Conservation (phyloP, 306 rosid species). For the Sicyos baderoa region DNA sequence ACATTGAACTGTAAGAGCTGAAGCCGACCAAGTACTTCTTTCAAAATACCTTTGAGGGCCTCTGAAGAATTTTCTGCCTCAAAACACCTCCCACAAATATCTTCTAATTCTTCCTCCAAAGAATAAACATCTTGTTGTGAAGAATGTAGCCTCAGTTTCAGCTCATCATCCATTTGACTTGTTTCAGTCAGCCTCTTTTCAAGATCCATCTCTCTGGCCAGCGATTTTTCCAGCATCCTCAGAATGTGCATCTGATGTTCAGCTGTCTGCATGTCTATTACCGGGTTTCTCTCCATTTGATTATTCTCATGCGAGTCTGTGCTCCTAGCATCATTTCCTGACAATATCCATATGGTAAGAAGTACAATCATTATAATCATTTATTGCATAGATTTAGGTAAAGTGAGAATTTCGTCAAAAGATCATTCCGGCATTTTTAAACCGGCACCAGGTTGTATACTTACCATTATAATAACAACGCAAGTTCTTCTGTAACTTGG, state of each 20-base stretch:
- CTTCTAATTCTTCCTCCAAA: conserved; percentile 53
- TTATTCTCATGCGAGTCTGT: conserved; percentile 32
- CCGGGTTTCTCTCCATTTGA: conserved; percentile 26
- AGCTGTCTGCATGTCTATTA: conserved; percentile 49
- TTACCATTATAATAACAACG: conserved; percentile 42
- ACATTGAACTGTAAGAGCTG: conserved; percentile 62
- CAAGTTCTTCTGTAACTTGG: conserved; percentile 41
- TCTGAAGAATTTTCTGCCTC: conserved; percentile 50
- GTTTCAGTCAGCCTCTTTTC: conserved; percentile 52
- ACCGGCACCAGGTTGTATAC: conserved; percentile 14
- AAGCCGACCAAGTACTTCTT: conserved; percentile 53
- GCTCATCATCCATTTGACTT: conserved; percentile 40
- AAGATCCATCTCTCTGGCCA: conserved; percentile 74
- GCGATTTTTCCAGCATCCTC: conserved; percentile 68
- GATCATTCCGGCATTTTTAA: too few relatives aligned
- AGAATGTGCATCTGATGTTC: conserved; percentile 60
- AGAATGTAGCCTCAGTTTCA: conserved; percentile 33
- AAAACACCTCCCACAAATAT: conserved; percentile 53
- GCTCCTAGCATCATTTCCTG: conserved; percentile 43
- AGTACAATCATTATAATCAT: conserved; percentile 6
- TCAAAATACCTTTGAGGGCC: conserved; percentile 51
- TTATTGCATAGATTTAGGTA: not conserved
- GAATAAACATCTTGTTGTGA: conserved; percentile 39
- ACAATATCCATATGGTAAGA: not conserved
- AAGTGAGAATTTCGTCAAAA: not conserved